Base-by-base conservation (phyloP, 352 stramenopile genomes). In the Halophytophthora batemanensis region DNA sequence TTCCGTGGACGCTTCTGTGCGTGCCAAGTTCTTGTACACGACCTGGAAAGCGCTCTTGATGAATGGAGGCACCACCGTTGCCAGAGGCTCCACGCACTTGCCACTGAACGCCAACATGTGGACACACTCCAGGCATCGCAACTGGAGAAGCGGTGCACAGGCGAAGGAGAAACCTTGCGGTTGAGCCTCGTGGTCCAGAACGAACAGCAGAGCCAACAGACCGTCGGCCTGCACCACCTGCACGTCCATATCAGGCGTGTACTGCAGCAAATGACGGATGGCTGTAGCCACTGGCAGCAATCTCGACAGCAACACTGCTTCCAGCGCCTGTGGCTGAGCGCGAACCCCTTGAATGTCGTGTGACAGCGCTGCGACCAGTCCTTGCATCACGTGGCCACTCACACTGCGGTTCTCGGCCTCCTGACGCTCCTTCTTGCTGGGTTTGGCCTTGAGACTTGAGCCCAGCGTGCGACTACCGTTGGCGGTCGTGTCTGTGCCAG, bases 91-190 rank as follows among this genome's bases (percentile, higher is more conserved):
- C 2, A 93, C 56, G 46, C 82, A 92, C 39, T 86, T 90, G 10
- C 78, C 75, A 39, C 82, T 93, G 58, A 95, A 95, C 38, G 83
- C 88, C n/a, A 92, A 57, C 63, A 93, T 92, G 53, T 95, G 84
- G 15, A 95, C 54, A 37, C 84, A 92, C 50, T 95, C 84, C 37
- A 95, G 82, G 45, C 80, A 90, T n/a, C 84, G 74, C 23, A 93
- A 57, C 39, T 89, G 82, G n/a, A 95, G 58, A 21, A 92, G 59
- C 8, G 84, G 78, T 0, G 84, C 82, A 37, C 68, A 77, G 0
- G 77, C 69, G 42, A 92, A 90, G 12, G 84, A 95, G 44, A 91
- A 93, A 7, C 69, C 77, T 23, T 88, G 76, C 7, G 78, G 83
- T 40, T 89, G 81, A 7, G 83, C 82, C 47, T 95, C 84, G 54